Percentiles rank a stretch among this genome's conserved stretches.
Conservation (phyloP, 2,329 filamentous ascomycete species). For the Didymella lethalis region DNA sequence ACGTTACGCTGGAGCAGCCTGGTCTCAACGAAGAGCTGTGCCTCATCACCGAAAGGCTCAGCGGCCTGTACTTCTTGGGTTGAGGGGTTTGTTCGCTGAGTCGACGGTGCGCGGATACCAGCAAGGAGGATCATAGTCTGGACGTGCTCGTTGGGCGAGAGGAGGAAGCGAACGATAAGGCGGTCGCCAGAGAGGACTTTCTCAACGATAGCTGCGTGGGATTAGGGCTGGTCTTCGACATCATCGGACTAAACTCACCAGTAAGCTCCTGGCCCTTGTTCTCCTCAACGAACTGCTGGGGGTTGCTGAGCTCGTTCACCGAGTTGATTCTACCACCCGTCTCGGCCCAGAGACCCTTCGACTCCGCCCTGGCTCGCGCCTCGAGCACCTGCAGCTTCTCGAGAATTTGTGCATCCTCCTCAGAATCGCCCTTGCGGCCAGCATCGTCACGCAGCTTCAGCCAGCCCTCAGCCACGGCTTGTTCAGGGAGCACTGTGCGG, state of each 20-base stretch:
- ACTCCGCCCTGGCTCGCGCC: conserved; percentile 76
- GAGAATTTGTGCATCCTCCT: conserved; percentile 73
- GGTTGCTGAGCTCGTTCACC: conserved; percentile 79
- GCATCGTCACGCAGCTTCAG: conserved; percentile 93
- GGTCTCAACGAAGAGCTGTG: conserved; percentile 84
- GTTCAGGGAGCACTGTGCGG: conserved; percentile 75
- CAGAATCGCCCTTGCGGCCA: conserved; percentile 86
- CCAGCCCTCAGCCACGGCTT: conserved; percentile 87
- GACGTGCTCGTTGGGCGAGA: conserved; percentile 83
- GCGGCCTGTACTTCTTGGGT: conserved; percentile 83
- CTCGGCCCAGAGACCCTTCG: conserved; percentile 81
- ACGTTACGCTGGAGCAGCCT: conserved; percentile 87
- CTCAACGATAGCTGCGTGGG: conserved; percentile 72
- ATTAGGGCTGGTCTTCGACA: conserved; percentile 24
- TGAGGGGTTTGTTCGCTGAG: conserved; percentile 79
- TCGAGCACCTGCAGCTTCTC: conserved; percentile 82
- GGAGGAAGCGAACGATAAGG: conserved; percentile 80
- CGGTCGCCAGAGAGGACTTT: conserved; percentile 91
- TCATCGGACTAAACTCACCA: conserved; percentile 53
- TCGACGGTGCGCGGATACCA: conserved; percentile 88
- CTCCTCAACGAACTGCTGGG: conserved; percentile 77
- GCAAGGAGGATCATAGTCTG: conserved; percentile 90
- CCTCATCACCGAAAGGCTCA: conserved; percentile 89
- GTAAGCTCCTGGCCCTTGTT: conserved; percentile 88
- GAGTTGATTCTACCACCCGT: conserved; percentile 74